These are phyloP conservation scores for Oryza australiensis DNA, from an alignment of 176 grass and related monocot genomes.

Conservation along the genomic window DNA sequence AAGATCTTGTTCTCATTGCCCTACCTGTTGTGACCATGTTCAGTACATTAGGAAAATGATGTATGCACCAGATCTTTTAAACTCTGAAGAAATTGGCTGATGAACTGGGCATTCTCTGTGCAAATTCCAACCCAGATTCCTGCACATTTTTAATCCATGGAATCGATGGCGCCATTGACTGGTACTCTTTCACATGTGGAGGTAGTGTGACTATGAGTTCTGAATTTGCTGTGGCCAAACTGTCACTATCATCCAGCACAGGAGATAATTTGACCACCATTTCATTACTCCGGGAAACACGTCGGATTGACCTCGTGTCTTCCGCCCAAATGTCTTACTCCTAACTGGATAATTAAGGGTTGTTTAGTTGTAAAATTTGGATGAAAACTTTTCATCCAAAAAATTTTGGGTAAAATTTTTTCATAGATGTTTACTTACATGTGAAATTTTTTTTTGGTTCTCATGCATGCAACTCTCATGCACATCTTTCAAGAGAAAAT, in stretches of 20 bases:
- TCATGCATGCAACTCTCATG: no score
- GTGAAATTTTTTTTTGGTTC: no score
- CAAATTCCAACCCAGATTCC: conserved; percentile 36
- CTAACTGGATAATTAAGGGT: not conserved
- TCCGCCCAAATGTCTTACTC: not conserved
- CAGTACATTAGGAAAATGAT: not conserved
- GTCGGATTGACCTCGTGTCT: conserved; percentile 14
- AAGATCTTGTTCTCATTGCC: not conserved
- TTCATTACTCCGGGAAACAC: not conserved
- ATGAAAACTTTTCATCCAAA: no score
- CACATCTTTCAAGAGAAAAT: no score
- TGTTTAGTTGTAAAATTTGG: no score
- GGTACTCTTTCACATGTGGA: conserved; percentile 38
- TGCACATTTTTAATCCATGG: conserved; percentile 8
- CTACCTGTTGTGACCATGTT: not conserved
- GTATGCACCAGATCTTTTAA: not conserved
- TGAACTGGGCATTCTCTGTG: conserved; percentile 14
- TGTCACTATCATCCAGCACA: not conserved
- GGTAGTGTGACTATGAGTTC: not conserved
- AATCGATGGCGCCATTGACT: conserved; percentile 5
- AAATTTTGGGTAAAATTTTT: no score
- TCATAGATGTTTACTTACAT: no score
- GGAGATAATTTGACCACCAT: not conserved
- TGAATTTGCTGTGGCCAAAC: not conserved
- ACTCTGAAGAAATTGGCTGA: not conserved